Percentiles rank a stretch among this genome's conserved stretches.
Conservation (phyloP, 768 basidiomycete species). For the Termitomyces sp. region DNA sequence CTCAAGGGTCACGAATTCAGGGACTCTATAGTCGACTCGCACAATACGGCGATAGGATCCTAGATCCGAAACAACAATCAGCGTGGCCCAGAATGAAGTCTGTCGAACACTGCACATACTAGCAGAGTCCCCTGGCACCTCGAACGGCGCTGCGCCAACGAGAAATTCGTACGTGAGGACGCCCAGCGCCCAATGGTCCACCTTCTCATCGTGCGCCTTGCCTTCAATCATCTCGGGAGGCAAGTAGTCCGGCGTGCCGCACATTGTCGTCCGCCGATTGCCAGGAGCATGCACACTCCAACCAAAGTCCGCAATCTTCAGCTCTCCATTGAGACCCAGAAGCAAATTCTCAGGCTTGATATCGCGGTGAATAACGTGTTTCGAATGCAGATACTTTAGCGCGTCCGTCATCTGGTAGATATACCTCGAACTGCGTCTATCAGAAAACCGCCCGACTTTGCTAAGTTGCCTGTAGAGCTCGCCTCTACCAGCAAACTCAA, state of each 20-base stretch:
- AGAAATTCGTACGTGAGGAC: conserved; percentile 94
- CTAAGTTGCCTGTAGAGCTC: conserved; percentile 95
- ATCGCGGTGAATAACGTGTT: conserved; percentile 98
- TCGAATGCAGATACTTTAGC: conserved; percentile 85
- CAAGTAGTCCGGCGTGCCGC: conserved; percentile 93
- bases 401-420: conserved; percentile 99
- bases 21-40: conserved; percentile 74
- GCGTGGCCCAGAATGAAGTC: neutral
- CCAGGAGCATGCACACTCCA: conserved; percentile 98
- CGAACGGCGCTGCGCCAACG: conserved; percentile 73
- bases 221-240: conserved; percentile 99
- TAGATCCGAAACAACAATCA: conserved; percentile 19
- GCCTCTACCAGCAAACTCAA: conserved; percentile 95
- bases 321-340: conserved; percentile 89
- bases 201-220: conserved; percentile 79
- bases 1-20: conserved; percentile 51
- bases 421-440: conserved; percentile 83
- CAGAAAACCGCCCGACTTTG: conserved; percentile 81
- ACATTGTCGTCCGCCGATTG: conserved; percentile 82
- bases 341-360: conserved; percentile 99
- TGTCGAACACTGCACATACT: conserved; percentile 39
- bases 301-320: conserved; percentile 98
- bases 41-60: conserved; percentile 90
- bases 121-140: conserved; percentile 70
- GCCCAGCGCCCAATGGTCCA: conserved; percentile 95